A percentile compares a stretch with the other conserved stretches of the same genome.
Conservation (phyloP, 352 stramenopile species). For the Pythium sukuiense region DNA sequence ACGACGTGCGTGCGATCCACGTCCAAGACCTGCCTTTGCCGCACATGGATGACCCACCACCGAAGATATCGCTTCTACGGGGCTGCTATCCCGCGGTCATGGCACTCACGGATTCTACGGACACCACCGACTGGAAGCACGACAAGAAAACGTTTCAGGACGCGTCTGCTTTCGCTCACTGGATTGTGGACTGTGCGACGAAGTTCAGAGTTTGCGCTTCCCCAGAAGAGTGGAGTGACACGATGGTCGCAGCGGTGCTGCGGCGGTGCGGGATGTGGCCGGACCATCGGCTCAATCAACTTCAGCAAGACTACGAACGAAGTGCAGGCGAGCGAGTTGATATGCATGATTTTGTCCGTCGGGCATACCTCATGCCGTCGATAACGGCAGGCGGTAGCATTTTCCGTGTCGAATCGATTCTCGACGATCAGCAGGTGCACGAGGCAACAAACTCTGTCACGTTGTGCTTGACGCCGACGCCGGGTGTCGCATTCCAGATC, state of each 20-base stretch:
- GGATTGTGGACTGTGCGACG: neutral
- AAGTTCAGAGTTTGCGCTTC: neutral
- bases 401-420: neutral
- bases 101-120: neutral
- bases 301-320: neutral
- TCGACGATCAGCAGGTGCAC: neutral
- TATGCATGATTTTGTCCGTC: neutral
- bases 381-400: neutral
- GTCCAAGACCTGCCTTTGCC: slow-evolving; percentile 6
- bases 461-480: neutral
- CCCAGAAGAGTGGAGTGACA: neutral
- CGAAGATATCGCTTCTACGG: neutral
- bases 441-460: neutral
- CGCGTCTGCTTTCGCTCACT: neutral
- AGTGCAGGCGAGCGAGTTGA: neutral
- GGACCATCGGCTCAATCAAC: neutral
- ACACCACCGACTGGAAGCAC: neutral
- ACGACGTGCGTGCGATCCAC: slow-evolving; percentile 7
- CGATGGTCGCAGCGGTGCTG: neutral
- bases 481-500: neutral
- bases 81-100: slow-evolving; percentile 8
- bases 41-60: neutral
- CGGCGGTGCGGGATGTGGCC: neutral
- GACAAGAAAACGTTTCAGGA: neutral
- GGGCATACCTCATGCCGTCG: neutral